Evolutionary conservation across 1,139 yeast genomes (phyloP).

Genomic region (Pichia norvegensis): DNA sequence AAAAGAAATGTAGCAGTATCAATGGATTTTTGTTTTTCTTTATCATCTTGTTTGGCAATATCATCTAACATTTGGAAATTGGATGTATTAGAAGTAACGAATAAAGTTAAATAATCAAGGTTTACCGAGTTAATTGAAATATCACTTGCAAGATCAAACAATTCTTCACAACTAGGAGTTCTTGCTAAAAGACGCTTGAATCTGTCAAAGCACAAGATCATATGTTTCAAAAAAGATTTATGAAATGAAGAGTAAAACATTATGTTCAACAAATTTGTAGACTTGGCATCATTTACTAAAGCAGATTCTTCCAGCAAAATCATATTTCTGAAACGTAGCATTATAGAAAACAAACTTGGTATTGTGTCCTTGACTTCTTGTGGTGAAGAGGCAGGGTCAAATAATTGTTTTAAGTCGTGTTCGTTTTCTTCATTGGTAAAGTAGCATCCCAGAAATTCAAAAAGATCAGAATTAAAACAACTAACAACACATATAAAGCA

Average conservation of each 20-base stretch:
- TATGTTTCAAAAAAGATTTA: conserved; percentile 4
- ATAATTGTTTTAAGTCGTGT: conserved; percentile 2
- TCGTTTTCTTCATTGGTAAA: background rate
- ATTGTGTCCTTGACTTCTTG: background rate
- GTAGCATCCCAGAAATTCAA: conserved; percentile 2
- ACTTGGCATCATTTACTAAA: conserved; percentile 14
- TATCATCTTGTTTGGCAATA: conserved; percentile 3
- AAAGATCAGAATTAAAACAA: conserved; percentile 15
- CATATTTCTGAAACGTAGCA: conserved; percentile 16
- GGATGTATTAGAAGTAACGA: background rate
- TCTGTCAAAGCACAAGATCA: conserved; percentile 1
- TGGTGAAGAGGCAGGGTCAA: background rate
- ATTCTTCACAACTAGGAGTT: background rate
- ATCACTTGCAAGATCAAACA: conserved; percentile 4
- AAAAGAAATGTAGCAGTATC: conserved; percentile 11
- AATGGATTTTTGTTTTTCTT: background rate
- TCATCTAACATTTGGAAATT: conserved; percentile 5
- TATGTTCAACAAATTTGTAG: conserved; percentile 13
- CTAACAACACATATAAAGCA: conserved; percentile 17
- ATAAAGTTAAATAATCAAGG: conserved; percentile 6
- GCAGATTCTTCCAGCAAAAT: conserved; percentile 19
- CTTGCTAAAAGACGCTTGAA: background rate
- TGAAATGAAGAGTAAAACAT: conserved; percentile 13
- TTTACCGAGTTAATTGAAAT: background rate
- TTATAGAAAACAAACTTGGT: conserved; percentile 17